Conservation (phyloP, 257 asterid genomes). For the Primulina tabacum region DNA sequence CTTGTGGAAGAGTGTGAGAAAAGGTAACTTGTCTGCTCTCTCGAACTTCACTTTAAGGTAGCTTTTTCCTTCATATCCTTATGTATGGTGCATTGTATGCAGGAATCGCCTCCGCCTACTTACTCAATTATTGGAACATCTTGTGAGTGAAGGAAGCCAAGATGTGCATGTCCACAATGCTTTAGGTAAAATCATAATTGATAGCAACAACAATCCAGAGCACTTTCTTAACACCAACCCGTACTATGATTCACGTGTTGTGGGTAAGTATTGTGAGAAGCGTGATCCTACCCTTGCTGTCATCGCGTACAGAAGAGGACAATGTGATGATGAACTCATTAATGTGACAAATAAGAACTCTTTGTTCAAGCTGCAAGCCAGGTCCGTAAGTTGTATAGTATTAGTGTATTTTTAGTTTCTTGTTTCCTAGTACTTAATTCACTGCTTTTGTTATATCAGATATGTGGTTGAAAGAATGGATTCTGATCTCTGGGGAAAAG, state of each 20-base stretch:
- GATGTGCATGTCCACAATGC: constrained; percentile 98
- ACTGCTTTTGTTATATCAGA: constrained; percentile 38
- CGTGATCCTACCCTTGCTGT: constrained; percentile 99
- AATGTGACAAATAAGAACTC: constrained; percentile 91
- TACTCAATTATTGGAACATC: constrained; percentile 96
- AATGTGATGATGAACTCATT: constrained; percentile 89
- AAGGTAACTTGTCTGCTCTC: constrained; percentile 42
- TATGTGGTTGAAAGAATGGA: constrained; percentile 98
- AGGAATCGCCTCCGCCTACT: constrained; percentile 94
- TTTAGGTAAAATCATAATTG: constrained; percentile 91
- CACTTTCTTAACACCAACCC: constrained; percentile 96
- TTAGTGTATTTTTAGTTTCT: constrained; percentile 12
- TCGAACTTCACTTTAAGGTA: constrained; percentile 10
- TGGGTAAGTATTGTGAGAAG: constrained; percentile 94
- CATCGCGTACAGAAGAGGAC: constrained; percentile 95
- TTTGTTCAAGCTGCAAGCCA: constrained; percentile 87
- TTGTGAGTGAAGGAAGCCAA: constrained; percentile 98
- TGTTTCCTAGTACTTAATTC: constrained; percentile 12
- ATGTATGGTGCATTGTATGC: constrained; percentile 22
- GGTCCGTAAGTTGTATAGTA: constrained; percentile 43
- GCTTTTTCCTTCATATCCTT: constrained; percentile 20
- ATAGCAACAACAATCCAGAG: constrained; percentile 95
- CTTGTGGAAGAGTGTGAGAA: constrained; percentile 95
- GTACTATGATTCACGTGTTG: constrained; percentile 88
- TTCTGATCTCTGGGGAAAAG: constrained; percentile 84